Evolutionary conservation across 768 basidiomycete species (phyloP), one percentile per base, ranked within the genome.

Genomic region (Leccinum sublutescens): DNA sequence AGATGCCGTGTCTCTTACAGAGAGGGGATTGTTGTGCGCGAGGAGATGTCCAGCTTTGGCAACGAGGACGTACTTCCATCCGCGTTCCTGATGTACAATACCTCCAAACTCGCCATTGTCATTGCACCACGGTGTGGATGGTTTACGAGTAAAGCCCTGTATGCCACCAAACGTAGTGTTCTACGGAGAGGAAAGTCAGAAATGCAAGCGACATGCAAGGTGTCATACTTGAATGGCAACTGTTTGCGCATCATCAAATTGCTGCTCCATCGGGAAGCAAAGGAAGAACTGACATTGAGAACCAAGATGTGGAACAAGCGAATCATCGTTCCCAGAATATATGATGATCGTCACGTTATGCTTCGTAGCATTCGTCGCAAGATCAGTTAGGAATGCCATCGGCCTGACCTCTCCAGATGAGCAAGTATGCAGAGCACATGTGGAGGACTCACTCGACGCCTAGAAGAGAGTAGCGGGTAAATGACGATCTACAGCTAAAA

Each of bases 251-350:
- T 64, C 56, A 25, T 52, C 34, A 60, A 50, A 50, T 50, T 38
- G 17, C 5, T 40, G 38, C 2, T 15, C 15, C 36, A 25, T 36
- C 15, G 6, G 12, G 4, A 17, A 34, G 11, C 11, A 51, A 52
- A 7, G 21, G 14, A 6, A 14, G 11, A 25, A 58, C 79, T 6
- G 67, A 87, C 87, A 71, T 78, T 89, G 86, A 33, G 85, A 83
- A 9, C 85, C 80, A 43, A 79, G 74, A 62, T 87, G 87, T 2
- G 86, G 73, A 57, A 87, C 76, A 8, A 88, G 79, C 2, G 82
- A 74, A 66, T 90, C 88, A 58, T 87, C 84, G 64, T 89, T 89
- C 4, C 86, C 88, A n/a, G 86, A 86, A 66, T 76, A 88, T 19
- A 89, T 69, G 10, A 88, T 69, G 15, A 88, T 71, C 1, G 75